Base-by-base conservation (phyloP, 305 asterid genomes). In the Fraxinus albicans region DNA sequence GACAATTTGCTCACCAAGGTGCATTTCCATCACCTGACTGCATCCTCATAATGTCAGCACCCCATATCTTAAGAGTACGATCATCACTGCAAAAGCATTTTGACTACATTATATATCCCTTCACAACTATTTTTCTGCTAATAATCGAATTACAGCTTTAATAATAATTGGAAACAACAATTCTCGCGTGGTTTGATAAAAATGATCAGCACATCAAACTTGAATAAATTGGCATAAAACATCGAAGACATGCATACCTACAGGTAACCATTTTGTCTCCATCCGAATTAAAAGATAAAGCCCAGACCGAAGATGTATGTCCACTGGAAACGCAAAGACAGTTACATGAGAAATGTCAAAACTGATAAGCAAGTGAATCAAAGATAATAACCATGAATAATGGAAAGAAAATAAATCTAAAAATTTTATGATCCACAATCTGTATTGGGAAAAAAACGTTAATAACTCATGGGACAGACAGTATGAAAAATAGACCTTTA, bases 1-100 rank as follows among this genome's bases (percentile, higher is more conserved):
- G 6, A 50, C 27, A 29, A 78, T 83, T 75, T 80, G 73, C 98
- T 94, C 86, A 96, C 99, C 98, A 96, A 84, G 93, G 91, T 42
- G 87, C 89, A 80, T 63, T 77, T 35, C 60, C 77, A 75, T 81
- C 83, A 77, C 90, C 85, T 78, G 80, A 81, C 81, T 79, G 84
- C 82, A 81, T 78, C 38, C 36, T 79, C 77, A 10, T 25, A 25
- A 79, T 29, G 60, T 85, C 88, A 78, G 70, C 81, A 33, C 84
- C 85, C 92, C 92, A 90, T 80, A 90, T 84, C 84, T 88, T 90
- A 47, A 90, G 58, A 77, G 90, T 82, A 53, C 87, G 89, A 78
- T 90, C 92, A 29, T 90, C 91, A 33, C 92, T 90, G 90, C 79
- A 82, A 82, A 76, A 50, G 6, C 65, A 12, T 77, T 60, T 31